Percentiles rank a stretch among this genome's conserved stretches.
Conservation (phyloP, 1,284 basidiomycete genomes). For the Ustilago xerochloae region DNA sequence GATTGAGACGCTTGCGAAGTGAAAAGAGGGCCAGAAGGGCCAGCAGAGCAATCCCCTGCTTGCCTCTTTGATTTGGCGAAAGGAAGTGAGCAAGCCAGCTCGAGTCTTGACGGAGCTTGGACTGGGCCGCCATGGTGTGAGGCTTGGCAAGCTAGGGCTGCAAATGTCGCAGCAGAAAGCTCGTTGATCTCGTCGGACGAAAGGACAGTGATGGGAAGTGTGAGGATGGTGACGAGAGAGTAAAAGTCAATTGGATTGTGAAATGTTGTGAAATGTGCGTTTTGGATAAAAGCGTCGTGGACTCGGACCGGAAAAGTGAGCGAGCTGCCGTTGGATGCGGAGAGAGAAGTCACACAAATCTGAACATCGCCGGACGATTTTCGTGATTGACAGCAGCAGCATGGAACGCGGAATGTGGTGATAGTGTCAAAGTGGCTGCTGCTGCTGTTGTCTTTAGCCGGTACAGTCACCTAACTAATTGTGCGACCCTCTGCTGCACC, state of each 20-base stretch:
- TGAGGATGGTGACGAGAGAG: background rate
- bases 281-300: too few species aligned
- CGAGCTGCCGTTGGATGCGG: background rate
- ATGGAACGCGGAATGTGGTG: background rate
- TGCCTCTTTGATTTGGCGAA: slow-evolving; percentile 20
- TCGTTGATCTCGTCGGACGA: background rate
- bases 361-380: background rate
- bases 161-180: background rate
- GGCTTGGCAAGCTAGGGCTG: too few species aligned
- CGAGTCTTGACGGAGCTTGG: slow-evolving; percentile 38
- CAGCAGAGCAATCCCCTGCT: slow-evolving; percentile 29
- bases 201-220: background rate
- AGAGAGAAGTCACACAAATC: too few species aligned
- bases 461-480: background rate
- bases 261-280: background rate
- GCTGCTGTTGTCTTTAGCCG: background rate
- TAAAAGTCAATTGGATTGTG: background rate
- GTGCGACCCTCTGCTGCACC: background rate
- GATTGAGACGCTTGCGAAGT: slow-evolving; percentile 26
- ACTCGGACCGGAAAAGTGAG: slow-evolving; percentile 3
- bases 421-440: background rate
- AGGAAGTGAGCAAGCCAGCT: slow-evolving; percentile 33
- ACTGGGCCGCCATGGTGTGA: slow-evolving; percentile 38
- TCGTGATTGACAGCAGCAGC: background rate
- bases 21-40: slow-evolving; percentile 42